Conservation (phyloP, 129 eudicot genomes). For the Silybum marianum region DNA sequence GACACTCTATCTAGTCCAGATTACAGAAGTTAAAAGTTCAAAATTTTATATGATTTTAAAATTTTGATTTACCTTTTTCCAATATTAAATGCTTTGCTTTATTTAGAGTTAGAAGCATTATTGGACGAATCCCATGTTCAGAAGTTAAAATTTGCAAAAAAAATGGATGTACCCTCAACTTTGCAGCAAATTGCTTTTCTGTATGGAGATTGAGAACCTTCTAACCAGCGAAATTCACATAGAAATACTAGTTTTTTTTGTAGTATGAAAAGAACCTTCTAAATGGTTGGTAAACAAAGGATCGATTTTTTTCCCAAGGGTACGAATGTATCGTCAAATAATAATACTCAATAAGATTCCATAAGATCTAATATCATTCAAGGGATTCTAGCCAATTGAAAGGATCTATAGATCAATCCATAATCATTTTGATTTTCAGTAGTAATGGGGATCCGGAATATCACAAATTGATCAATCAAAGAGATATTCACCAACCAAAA, state of each 20-base stretch:
- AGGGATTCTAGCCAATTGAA: background rate
- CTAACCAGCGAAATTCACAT: background rate
- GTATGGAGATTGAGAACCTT: background rate
- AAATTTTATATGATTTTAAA: background rate
- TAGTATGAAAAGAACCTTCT: background rate
- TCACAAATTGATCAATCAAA: background rate
- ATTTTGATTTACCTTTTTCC: background rate
- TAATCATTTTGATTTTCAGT: background rate
- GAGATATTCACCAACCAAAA: background rate
- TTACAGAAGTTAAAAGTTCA: no score
- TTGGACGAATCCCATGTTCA: background rate
- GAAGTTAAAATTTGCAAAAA: background rate
- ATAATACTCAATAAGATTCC: background rate
- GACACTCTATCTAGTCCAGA: background rate
- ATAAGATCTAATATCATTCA: background rate
- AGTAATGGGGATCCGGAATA: background rate
- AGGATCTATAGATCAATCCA: background rate
- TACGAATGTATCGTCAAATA: background rate
- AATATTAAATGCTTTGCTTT: background rate
- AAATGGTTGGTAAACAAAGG: background rate
- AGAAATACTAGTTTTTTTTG: background rate
- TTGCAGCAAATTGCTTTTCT: background rate
- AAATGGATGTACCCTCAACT: background rate
- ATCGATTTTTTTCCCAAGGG: background rate
- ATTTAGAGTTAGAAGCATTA: background rate